Base-by-base conservation (phyloP, 306 rosid species). In the Citrullus amarus region DNA sequence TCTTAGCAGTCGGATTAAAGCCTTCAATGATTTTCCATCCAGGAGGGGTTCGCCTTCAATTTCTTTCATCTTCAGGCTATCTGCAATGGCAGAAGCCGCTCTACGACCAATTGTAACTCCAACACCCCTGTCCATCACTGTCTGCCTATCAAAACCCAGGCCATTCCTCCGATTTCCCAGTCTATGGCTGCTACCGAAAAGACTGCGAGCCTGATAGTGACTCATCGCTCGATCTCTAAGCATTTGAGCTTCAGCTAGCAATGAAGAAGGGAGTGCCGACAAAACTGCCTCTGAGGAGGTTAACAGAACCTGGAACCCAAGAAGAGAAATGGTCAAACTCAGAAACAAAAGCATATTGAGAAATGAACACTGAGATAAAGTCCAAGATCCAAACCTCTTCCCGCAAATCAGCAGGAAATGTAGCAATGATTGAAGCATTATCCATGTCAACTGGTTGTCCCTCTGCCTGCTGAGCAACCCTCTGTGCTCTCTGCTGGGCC, bases 391-490 rank as follows among this genome's bases (percentile, higher is more conserved):
- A 82, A 87, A 91, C 99, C 96, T 96, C 98, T 90, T 96, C 97
- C 68, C 99, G 98, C 87, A 96, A 85, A 87, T 96, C 98, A 88
- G 98, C 96, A 81, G 99, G 99, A 83, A 96, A 90, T 51, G 99
- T 92, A 73, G 99, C 98, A 88, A 96, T 96, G 77, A 96, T 93
- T 1, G 99, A 96, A 77, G 97, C 98, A 81, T 92, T 96, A 76
- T 96, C 98, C 99, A 96, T 92, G 81, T 96, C 99, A 83, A 96
- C 98, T 6, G 98, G 98, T 69, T 90, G 99, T 86, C 99, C 99
- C 87, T 96, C 99, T 69, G 96, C 97, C 88, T 86, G 97, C 48
- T 88, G 99, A 63, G 91, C 89, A 82, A 88, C 90, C 86, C 98
- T 90, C 81, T 96, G 99, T 67, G 96, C 97, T 82, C 96, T 89